Conservation (phyloP, 345 rosid genomes). For the Luvunga scandens region DNA sequence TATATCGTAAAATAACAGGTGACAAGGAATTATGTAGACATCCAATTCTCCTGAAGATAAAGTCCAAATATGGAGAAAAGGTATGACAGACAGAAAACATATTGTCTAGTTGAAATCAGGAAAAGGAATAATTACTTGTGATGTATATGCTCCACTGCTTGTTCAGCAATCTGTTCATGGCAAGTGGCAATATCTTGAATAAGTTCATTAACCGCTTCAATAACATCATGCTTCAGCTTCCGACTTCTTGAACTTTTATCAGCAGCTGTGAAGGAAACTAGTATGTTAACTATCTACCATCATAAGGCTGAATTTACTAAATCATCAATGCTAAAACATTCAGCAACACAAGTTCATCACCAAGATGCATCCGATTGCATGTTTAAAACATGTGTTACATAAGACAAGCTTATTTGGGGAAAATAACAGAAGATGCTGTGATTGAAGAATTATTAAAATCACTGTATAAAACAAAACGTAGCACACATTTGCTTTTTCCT, state of each 20-base stretch:
- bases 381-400: not conserved
- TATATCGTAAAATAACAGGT: not conserved
- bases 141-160: slow-evolving; percentile 99
- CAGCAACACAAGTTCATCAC: not conserved
- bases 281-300: slow-evolving; percentile 19
- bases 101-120: slow-evolving; percentile 5
- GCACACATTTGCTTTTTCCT: slow-evolving; percentile 86
- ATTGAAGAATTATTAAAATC: slow-evolving; percentile 9
- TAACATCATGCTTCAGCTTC: slow-evolving; percentile 94
- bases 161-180: slow-evolving; percentile 98
- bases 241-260: slow-evolving; percentile 85
- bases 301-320: not conserved
- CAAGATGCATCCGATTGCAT: not conserved
- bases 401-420: not conserved
- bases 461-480: not conserved
- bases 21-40: not conserved
- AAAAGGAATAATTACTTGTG: slow-evolving; percentile 61
- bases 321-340: not conserved
- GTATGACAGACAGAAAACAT: not conserved
- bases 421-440: not conserved
- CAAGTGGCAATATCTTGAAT: slow-evolving; percentile 83
- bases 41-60: not conserved
- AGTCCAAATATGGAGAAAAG: not conserved
- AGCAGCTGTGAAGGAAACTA: slow-evolving; percentile 60
- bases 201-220: slow-evolving; percentile 94